phyloP scores from a whole-genome alignment of 306 rosid species.

The Rosa chinensis region DNA sequence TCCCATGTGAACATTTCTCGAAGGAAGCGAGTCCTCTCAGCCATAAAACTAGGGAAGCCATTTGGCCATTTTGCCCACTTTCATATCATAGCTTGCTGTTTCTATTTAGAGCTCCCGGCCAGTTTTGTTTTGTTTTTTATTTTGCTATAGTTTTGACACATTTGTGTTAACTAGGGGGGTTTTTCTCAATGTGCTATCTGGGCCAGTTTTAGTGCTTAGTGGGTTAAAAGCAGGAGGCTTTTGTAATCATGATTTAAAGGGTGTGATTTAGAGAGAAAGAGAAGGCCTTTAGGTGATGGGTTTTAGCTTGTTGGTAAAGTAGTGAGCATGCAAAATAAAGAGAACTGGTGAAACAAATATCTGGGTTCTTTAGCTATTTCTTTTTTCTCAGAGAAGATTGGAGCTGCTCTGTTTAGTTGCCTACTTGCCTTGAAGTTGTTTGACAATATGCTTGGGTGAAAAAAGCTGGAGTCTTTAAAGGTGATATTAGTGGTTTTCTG shows the following conservation, averaged over 20 bases:
- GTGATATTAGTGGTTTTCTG: constrained; percentile 29
- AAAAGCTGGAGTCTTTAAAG: constrained; percentile 12
- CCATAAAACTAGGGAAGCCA: constrained; percentile 42
- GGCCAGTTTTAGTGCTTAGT: constrained; percentile 13
- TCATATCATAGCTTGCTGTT: constrained; percentile 3
- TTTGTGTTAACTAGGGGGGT: not conserved
- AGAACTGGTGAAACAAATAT: constrained; percentile 13
- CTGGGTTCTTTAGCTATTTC: constrained; percentile 23
- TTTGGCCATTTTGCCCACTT: constrained; percentile 35
- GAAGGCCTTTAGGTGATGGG: constrained; percentile 12
- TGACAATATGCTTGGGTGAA: not conserved
- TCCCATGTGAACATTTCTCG: constrained; percentile 79
- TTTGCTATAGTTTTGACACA: not conserved
- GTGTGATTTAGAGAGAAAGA: constrained; percentile 41
- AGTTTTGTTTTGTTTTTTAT: constrained; percentile 17
- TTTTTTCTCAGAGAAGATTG: constrained; percentile 21
- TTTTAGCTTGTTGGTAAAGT: constrained; percentile 35
- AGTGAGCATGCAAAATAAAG: constrained; percentile 21
- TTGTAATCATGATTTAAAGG: constrained; percentile 44
- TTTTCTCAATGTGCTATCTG: not conserved
- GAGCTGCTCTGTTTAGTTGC: constrained; percentile 21
- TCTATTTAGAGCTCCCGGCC: constrained; percentile 30
- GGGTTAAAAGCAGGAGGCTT: constrained; percentile 45
- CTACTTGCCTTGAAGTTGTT: constrained; percentile 1
- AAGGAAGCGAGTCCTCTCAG: constrained; percentile 45